A percentile compares a stretch with the other conserved stretches of the same genome.
Conservation (phyloP, 352 stramenopile species). For the Phytopythium mirpurense region DNA sequence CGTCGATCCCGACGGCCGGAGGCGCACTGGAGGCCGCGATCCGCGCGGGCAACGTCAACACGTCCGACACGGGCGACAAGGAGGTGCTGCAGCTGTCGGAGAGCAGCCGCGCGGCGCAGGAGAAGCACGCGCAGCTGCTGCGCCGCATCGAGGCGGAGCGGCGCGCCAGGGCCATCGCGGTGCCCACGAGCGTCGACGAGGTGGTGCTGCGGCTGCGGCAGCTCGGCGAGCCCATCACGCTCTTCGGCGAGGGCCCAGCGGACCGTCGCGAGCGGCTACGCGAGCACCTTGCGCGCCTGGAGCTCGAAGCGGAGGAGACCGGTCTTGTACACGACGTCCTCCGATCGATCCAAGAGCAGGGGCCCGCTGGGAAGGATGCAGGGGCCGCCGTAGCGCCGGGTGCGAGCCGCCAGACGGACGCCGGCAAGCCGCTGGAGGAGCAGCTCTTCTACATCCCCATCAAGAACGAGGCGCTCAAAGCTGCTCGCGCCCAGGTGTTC, state of each 20-base stretch:
- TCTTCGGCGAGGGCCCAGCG: slow-evolving; percentile 95
- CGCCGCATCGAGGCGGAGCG: slow-evolving; percentile 90
- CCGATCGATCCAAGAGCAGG: slow-evolving; percentile 42
- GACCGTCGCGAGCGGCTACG: slow-evolving; percentile 93
- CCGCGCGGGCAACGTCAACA: slow-evolving; percentile 80
- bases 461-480: slow-evolving; percentile 77
- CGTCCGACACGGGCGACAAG: slow-evolving; percentile 64
- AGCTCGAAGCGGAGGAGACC: slow-evolving; percentile 68
- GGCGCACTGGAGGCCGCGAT: slow-evolving; percentile 65
- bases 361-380: background rate
- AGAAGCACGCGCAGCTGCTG: slow-evolving; percentile 85
- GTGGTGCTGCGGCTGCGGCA: slow-evolving; percentile 88
- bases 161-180: slow-evolving; percentile 84
- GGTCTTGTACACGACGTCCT: slow-evolving; percentile 57
- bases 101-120: slow-evolving; percentile 75
- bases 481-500: slow-evolving; percentile 75
- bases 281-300: slow-evolving; percentile 80
- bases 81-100: slow-evolving; percentile 83
- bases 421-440: slow-evolving; percentile 33
- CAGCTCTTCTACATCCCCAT: slow-evolving; percentile 86
- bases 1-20: slow-evolving; percentile 10
- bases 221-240: slow-evolving; percentile 89
- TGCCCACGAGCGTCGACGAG: slow-evolving; percentile 91
- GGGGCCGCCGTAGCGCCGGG: slow-evolving; percentile 5
- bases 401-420: background rate